Evolutionary conservation across 495 filamentous ascomycete species (phyloP), one percentile per base, ranked within the genome.

Genomic region (Chlorociboria aeruginascens): DNA sequence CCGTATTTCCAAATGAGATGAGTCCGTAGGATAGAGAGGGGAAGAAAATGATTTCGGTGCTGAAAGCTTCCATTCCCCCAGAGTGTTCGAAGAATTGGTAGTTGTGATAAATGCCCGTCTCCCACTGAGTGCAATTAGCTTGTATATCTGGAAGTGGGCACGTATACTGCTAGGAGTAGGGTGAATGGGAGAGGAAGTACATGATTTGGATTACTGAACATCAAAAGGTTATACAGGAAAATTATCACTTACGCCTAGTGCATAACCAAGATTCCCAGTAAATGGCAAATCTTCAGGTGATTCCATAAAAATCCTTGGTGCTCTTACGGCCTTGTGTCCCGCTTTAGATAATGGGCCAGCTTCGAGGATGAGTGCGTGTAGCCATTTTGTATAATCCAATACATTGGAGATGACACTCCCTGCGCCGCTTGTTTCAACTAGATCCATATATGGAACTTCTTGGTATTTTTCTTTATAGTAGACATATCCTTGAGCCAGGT

Each of bases 341-440:
- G 60, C 56, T 46, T 40, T 43, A 12, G 63, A 58, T 4, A 69
- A 43, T 1, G 68, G 66, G 2, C 52, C 53, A 1, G 55, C 48
- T 34, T 57, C 50, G 10, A 41, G 33, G 7, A 67, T 42, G 30
- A 62, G 39, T 9, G 65, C 65, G 8, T 60, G 58, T 3, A 76
- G 35, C 72, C 73, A 80, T 12, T 61, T 65, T 0, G 68, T 57
- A 40, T 77, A 80, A 43, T 79, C 76, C 1, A 65, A 50, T 3
- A 76, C 76, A 20, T 58, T 74, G 13, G 68, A 71, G 13, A 77
- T 65, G 2, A 72, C 62, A 0, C 65, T 55, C 0, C 76, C 76
- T 0, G 71, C 73, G 13, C 73, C 75, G n/a, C 61, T 65, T 25
- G 68, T 60, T 13, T 63, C 50, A 2, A 31, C 35, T 13, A 63